Conservation (phyloP, 371 early-diverging fungal species). For the Batkoa obscura region DNA sequence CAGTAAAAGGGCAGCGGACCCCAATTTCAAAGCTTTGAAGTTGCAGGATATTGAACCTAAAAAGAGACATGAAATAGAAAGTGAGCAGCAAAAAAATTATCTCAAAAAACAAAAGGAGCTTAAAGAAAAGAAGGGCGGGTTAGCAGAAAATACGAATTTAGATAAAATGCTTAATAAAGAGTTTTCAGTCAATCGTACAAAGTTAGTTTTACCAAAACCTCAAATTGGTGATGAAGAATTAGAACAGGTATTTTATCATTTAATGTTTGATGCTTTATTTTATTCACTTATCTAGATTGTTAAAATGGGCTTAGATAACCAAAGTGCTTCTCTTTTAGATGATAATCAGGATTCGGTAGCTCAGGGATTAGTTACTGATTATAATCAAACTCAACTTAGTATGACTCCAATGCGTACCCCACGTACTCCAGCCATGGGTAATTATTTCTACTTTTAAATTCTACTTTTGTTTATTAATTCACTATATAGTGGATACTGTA, state of each 20-base stretch:
- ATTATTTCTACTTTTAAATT: too few species aligned
- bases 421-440: slow-evolving; percentile 42
- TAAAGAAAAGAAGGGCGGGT: slow-evolving; percentile 24
- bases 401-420: slow-evolving; percentile 31
- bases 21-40: slow-evolving; percentile 20
- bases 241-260: slow-evolving; percentile 25
- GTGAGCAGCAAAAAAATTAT: slow-evolving; percentile 43
- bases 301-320: slow-evolving; percentile 69
- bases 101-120: slow-evolving; percentile 55
- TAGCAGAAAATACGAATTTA: slow-evolving; percentile 27
- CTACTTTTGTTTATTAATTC: not conserved
- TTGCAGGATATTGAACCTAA: slow-evolving; percentile 63
- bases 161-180: slow-evolving; percentile 46
- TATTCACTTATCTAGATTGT: slow-evolving; percentile 42
- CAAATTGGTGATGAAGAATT: slow-evolving; percentile 79
- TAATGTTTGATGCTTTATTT: not conserved
- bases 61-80: slow-evolving; percentile 49
- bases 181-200: slow-evolving; percentile 49
- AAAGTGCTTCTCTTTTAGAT: slow-evolving; percentile 42
- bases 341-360: slow-evolving; percentile 17
- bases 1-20: slow-evolving; percentile 32
- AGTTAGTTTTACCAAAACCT: slow-evolving; percentile 72
- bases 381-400: not conserved
- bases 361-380: slow-evolving; percentile 8
- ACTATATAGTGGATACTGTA: slow-evolving; percentile 32